Evolutionary conservation across 306 rosid genomes (phyloP).

Genomic region (Alnus rubra): DNA sequence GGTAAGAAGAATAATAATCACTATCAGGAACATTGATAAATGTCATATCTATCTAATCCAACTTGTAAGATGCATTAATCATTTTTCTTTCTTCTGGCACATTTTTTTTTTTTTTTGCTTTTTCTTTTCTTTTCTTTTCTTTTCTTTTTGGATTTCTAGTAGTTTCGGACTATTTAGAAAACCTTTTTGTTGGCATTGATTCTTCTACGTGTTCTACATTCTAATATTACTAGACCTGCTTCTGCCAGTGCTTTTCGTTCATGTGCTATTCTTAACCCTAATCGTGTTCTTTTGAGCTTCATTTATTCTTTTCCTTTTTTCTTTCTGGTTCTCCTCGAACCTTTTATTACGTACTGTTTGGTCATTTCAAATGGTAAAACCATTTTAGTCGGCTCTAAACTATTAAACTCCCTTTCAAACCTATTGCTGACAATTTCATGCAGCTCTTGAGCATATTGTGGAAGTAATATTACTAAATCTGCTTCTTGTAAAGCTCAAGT

Average conservation of each 20-base stretch:
- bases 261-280: not conserved
- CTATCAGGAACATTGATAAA: not conserved
- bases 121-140: constrained; percentile 1
- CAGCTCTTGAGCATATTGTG: not conserved
- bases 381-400: not conserved
- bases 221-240: not conserved
- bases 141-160: constrained; percentile 2
- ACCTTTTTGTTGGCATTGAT: not conserved
- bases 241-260: constrained; percentile 1
- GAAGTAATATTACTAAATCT: not conserved
- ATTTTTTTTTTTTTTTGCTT: not conserved
- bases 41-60: not conserved
- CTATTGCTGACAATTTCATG: not conserved
- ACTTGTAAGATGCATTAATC: not conserved
- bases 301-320: not conserved
- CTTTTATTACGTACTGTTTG: not conserved
- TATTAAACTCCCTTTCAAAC: not conserved
- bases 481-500: not conserved
- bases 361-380: not conserved
- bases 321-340: not conserved
- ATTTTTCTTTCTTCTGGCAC: not conserved
- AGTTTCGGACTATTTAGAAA: not conserved
- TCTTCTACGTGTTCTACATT: not conserved
- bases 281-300: not conserved
- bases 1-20: not conserved